These are phyloP conservation scores for Eucalyptus tenuipes DNA, from an alignment of 345 rosid species.

Conservation along the genomic window DNA sequence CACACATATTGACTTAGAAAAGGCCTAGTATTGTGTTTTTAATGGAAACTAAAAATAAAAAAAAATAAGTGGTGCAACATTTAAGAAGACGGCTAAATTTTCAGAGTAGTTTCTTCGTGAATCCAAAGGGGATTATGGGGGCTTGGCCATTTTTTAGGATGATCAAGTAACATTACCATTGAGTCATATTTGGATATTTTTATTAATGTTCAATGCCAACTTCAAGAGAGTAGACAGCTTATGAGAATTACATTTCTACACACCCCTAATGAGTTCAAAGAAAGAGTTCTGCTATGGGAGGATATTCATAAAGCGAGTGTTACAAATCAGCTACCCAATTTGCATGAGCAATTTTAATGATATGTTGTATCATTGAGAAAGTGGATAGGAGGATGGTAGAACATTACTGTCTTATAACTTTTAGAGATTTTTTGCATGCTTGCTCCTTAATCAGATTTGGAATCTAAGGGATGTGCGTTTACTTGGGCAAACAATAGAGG, in stretches of 20 bases:
- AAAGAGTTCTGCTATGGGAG: fast-evolving
- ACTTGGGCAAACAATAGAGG: background rate
- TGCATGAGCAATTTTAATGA: background rate
- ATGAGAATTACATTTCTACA: background rate
- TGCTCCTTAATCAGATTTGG: background rate
- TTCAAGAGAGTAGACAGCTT: background rate
- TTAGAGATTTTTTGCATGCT: background rate
- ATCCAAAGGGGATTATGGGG: background rate
- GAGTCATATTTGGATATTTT: background rate
- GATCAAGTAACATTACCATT: background rate
- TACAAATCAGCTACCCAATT: too few relatives aligned
- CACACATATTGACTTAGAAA: fast-evolving
- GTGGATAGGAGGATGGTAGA: background rate
- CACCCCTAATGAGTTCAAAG: background rate
- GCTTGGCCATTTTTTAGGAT: background rate
- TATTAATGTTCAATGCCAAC: background rate
- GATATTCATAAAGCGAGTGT: background rate
- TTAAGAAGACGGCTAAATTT: background rate
- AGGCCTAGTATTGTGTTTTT: background rate
- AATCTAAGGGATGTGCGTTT: too few relatives aligned
- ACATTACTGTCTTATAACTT: background rate
- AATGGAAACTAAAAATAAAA: too few relatives aligned
- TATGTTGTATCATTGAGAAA: background rate
- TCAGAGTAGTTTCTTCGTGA: background rate
- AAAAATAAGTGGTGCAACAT: too few relatives aligned